Percentiles rank a stretch among this genome's conserved stretches.
Evolutionary conservation across 192 early-diverging fungal genomes (phyloP).

Genomic region (Allomyces macrogynus): DNA sequence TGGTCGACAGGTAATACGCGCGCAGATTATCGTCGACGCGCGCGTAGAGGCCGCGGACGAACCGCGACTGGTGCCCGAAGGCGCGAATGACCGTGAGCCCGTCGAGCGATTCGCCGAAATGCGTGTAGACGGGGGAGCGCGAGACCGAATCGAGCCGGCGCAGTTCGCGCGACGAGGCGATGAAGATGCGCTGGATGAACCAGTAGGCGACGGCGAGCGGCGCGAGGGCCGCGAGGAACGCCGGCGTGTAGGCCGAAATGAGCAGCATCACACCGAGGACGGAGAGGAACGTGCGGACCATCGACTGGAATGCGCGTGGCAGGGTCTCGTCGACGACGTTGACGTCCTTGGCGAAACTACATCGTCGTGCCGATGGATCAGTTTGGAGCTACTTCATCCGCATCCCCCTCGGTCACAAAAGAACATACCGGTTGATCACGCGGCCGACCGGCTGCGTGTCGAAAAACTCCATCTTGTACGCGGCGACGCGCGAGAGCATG

Average conservation of each 20-base stretch:
- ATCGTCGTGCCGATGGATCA: too few relatives aligned
- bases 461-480: conserved; percentile 55
- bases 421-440: conserved; percentile 44
- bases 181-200: background rate
- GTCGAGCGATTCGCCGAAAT: conserved; percentile 6
- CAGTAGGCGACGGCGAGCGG: background rate
- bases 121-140: conserved; percentile 2
- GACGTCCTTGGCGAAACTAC: conserved; percentile 33
- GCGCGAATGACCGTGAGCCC: conserved; percentile 4
- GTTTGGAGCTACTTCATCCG: too few relatives aligned
- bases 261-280: background rate
- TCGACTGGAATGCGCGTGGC: conserved; percentile 3
- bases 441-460: conserved; percentile 57
- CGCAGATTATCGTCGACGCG: conserved; percentile 1
- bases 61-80: background rate
- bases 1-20: background rate
- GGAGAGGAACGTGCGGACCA: background rate
- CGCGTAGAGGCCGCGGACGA: background rate
- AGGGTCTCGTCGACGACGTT: conserved; percentile 45
- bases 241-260: background rate
- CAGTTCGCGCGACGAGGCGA: conserved; percentile 2
- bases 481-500: conserved; percentile 39
- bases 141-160: conserved; percentile 3
- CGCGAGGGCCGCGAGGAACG: background rate
- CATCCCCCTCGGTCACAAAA: too few relatives aligned